Evolutionary conservation across 441 rosid species (phyloP), one percentile per base, ranked within the genome.

Genomic region (Pelargonium cotyledonis): DNA sequence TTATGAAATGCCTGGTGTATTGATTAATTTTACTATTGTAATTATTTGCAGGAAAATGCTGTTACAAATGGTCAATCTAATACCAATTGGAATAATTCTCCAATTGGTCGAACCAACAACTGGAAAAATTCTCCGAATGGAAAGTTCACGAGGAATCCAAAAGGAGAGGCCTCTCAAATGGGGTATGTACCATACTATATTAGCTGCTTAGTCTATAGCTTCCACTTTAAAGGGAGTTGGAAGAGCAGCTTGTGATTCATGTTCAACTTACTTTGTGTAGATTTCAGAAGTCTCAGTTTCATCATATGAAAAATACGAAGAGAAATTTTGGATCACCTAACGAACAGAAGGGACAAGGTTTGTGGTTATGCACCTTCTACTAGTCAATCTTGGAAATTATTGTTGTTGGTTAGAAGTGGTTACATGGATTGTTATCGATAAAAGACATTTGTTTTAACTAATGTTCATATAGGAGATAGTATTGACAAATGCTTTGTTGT

Each of bases 301-400:
- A 80, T 76, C 85, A 77, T 65, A 69, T 8, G 66, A 72, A 79
- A 67, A 80, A 79, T 58, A 71, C 46, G 66, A 86, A 86, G 81
- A 83, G 84, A 73, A 85, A 80, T 70, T 78, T 73, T 69, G 81
- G 84, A 35, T 72, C 65, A 72, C 67, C 81, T 65, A 82, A 78
- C 73, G 81, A 68, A 75, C 74, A 67, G 62, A 76, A 12, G 65
- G 86, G 80, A 51, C 83, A 84, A 86, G 96, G 96, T 90, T 71
- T 46, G 82, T 69, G 65, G n/a, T 51, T 70, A 46, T 40, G 9
- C 61, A 35, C 7, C 46, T 63, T 71, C 63, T 41, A 4, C 15
- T 11, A 16, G 14, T 18, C 61, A 72, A 57, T 12, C 26, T 3
- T 7, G 29, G 57, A 63, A 60, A 55, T 53, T 0, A 12, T 19